A percentile compares a stretch with the other conserved stretches of the same genome.
Evolutionary conservation across 805 yeast species (phyloP).

Genomic region (Myxozyma nipponensis): DNA sequence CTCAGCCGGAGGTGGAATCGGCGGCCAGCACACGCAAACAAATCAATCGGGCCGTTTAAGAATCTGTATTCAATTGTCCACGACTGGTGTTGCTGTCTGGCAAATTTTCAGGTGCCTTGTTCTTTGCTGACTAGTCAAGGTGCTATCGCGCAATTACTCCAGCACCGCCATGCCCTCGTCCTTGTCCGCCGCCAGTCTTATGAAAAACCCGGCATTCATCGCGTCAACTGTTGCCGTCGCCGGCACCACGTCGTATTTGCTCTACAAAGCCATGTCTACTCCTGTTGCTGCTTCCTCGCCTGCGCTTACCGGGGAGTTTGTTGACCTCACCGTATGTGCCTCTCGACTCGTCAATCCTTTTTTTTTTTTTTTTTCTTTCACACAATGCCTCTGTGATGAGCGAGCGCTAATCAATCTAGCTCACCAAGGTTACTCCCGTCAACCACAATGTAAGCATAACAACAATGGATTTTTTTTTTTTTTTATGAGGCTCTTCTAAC

Average conservation of each 20-base stretch:
- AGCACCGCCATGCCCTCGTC: not conserved
- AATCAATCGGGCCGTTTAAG: no score
- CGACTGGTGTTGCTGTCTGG: no score
- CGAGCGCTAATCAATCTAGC: slow-evolving; percentile 6
- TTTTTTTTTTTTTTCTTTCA: not conserved
- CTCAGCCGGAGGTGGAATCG: no score
- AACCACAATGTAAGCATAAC: slow-evolving; percentile 16
- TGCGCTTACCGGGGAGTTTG: slow-evolving; percentile 20
- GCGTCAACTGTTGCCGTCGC: slow-evolving; percentile 17
- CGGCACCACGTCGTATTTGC: slow-evolving; percentile 15
- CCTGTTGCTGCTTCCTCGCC: slow-evolving; percentile 23
- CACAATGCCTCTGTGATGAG: not conserved
- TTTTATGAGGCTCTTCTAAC: not conserved
- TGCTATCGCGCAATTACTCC: no score
- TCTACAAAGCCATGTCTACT: slow-evolving; percentile 17
- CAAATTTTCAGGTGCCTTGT: no score
- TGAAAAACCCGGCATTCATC: not conserved
- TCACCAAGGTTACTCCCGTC: slow-evolving; percentile 14
- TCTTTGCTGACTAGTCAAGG: no score
- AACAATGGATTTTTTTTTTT: not conserved
- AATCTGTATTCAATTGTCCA: no score
- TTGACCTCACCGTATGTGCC: slow-evolving; percentile 21
- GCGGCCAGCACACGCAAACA: no score
- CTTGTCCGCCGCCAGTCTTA: slow-evolving; percentile 1
- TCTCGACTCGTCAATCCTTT: not conserved